phyloP scores from a whole-genome alignment of 169 alveolate genomes.

The Plasmodium gaboni region DNA sequence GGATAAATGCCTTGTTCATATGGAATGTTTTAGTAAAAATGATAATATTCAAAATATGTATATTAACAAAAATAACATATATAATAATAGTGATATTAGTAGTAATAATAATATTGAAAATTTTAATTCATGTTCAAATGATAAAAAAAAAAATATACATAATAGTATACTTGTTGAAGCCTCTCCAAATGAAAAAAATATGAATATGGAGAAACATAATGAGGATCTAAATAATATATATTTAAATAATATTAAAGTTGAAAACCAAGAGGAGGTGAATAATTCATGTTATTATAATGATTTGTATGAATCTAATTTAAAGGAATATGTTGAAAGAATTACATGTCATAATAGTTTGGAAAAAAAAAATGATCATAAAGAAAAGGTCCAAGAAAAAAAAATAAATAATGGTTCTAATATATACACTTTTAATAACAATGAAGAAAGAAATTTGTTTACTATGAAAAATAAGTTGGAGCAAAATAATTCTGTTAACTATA shows the following conservation, averaged over 20 bases:
- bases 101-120: neutral
- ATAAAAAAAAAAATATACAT: neutral
- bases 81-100: neutral
- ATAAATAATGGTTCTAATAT: no score
- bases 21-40: neutral
- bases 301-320: no score
- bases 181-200: neutral
- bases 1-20: no score
- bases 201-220: neutral
- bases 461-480: no score
- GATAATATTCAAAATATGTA: neutral
- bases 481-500: no score
- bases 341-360: no score
- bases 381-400: no score
- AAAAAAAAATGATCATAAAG: no score
- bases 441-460: no score
- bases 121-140: neutral
- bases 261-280: conserved; percentile 31
- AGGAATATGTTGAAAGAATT: no score
- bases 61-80: neutral
- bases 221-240: conserved; percentile 26
- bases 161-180: neutral
- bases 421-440: no score
- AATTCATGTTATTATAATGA: conserved; percentile 1
- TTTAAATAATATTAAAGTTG: conserved; percentile 18